phyloP scores from a whole-genome alignment of 768 basidiomycete genomes.

The Podaxis rugospora region DNA sequence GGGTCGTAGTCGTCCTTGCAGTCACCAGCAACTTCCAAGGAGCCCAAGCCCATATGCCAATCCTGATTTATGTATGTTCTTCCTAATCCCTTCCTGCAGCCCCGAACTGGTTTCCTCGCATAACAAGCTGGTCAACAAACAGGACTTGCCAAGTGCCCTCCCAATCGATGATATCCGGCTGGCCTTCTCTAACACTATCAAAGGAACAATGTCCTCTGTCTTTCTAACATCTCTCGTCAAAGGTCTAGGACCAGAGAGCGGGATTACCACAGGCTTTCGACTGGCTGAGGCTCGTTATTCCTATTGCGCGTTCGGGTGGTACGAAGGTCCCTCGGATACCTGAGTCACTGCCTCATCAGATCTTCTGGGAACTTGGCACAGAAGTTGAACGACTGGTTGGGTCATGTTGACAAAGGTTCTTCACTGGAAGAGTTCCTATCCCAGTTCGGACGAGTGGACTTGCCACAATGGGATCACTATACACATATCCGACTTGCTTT shows the following conservation, averaged over 20 bases:
- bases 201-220: conserved; percentile 24
- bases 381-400: conserved; percentile 34
- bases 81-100: not conserved
- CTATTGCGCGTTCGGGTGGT: conserved; percentile 18
- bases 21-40: conserved; percentile 30
- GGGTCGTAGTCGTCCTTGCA: conserved; percentile 26
- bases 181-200: conserved; percentile 24
- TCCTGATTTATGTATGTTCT: conserved; percentile 26
- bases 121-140: conserved; percentile 53
- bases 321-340: not conserved
- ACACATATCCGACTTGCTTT: conserved; percentile 42
- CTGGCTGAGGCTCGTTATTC: conserved; percentile 31
- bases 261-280: conserved; percentile 35
- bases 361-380: conserved; percentile 22
- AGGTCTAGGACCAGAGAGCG: conserved; percentile 16
- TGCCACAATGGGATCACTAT: conserved; percentile 47
- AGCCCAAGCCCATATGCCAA: conserved; percentile 19
- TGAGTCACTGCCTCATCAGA: not conserved
- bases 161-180: conserved; percentile 42
- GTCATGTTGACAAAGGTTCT: conserved; percentile 21
- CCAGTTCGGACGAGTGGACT: conserved; percentile 26
- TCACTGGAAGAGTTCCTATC: conserved; percentile 28
- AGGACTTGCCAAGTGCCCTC: conserved; percentile 50
- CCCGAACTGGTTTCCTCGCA: not conserved
- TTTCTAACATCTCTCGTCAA: conserved; percentile 21